A percentile compares a stretch with the other conserved stretches of the same genome.
Conservation (phyloP, 768 basidiomycete genomes). For the Hebeloma cylindrosporum region DNA sequence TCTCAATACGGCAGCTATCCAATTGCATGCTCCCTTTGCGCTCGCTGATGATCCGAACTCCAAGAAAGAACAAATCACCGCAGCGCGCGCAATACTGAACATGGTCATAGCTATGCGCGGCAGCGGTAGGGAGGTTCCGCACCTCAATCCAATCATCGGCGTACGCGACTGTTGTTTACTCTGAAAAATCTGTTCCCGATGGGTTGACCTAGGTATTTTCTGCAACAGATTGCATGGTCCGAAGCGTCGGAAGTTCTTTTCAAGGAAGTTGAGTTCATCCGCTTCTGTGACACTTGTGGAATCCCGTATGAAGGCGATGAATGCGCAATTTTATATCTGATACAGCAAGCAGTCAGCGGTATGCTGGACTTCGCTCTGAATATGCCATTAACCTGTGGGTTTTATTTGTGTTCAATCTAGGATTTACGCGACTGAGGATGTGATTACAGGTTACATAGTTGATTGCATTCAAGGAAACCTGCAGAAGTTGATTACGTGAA, state of each 20-base stretch:
- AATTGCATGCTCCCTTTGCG: constrained; percentile 32
- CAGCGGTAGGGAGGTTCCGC: constrained; percentile 17
- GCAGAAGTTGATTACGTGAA: too few relatives aligned
- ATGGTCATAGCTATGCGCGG: constrained; percentile 19
- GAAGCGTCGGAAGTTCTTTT: constrained; percentile 25
- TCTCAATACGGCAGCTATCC: constrained; percentile 35
- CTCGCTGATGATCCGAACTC: constrained; percentile 21
- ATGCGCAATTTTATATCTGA: constrained; percentile 11
- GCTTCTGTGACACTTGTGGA: constrained; percentile 14
- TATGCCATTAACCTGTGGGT: constrained; percentile 22
- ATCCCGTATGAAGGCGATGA: constrained; percentile 16
- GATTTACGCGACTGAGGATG: too few relatives aligned
- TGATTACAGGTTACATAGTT: too few relatives aligned
- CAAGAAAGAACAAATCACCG: constrained; percentile 19
- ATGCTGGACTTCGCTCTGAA: constrained; percentile 22
- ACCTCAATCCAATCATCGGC: constrained; percentile 31
- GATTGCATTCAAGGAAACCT: too few relatives aligned
- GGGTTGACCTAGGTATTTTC: neutral
- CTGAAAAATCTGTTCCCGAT: neutral
- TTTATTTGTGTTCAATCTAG: too few relatives aligned
- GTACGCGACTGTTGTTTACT: constrained; percentile 18
- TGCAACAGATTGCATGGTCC: constrained; percentile 24
- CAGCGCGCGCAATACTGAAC: constrained; percentile 22
- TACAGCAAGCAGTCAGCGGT: constrained; percentile 18
- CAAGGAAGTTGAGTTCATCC: constrained; percentile 20